Evolutionary conservation across 2,329 filamentous ascomycete species (phyloP), one percentile per base, ranked within the genome.

Genomic region (Allantophomopsis cytisporea): DNA sequence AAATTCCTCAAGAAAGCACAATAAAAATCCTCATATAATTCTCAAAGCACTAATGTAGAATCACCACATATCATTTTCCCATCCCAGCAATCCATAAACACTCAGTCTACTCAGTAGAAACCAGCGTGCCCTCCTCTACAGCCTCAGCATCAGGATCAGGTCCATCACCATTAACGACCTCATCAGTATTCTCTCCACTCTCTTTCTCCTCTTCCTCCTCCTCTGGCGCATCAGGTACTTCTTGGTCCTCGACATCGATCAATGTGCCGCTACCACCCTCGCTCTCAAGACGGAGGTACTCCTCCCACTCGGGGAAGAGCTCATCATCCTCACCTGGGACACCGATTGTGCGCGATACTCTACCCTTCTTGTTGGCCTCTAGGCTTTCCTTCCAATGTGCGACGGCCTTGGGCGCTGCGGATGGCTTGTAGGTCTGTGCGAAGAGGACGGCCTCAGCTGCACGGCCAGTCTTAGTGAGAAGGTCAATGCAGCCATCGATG

Each of bases 241-340:
- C 45, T 8, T 40, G 34, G 5, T 43, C 48, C 41, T 54, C 45
- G 2, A 56, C 50, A 43, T 55, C 52, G 40, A 55, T 49, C 2
- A 56, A 41, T 8, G 35, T 48, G 10, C 23, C 23, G n/a, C 36
- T 17, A 12, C 4, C 43, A 7, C 83, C 82, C 50, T 87, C 79
- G 43, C 71, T 73, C 65, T 96, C 91, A 45, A 94, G 57, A 54
- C 73, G 71, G 50, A 96, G 57, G 67, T 85, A 95, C 60, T 91
- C 82, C 4, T 94, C 83, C 91, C 91, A 98, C 54, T 95, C 86
- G 0, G 89, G 89, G 64, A 98, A 98, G 50, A 98, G 71, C 2
- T 94, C 88, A 32, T 82, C 82, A 43, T 87, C 84, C 50, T 83
- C 80, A 0, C 76, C 83, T 0, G 91, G 91, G 0, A 85, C 71